phyloP scores from a whole-genome alignment of 305 asterid species.

The Fraxinus nigra region DNA sequence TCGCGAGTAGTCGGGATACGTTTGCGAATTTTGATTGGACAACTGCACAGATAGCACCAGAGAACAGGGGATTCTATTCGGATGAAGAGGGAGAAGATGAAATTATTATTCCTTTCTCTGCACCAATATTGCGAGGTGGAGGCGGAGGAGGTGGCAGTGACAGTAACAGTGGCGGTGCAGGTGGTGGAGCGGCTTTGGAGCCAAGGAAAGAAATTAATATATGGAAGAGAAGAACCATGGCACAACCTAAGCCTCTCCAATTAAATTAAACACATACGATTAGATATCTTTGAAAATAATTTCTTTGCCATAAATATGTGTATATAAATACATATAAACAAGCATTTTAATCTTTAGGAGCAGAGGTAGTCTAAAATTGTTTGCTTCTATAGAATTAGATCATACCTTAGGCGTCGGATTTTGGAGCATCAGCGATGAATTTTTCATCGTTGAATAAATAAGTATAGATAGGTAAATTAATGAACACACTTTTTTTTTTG shows the following conservation, averaged over 20 bases:
- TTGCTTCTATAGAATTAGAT: not conserved
- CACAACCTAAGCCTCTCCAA: conserved; percentile 49
- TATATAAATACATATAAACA: no score
- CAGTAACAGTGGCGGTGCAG: conserved; percentile 14
- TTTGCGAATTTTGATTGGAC: conserved; percentile 57
- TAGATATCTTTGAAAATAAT: not conserved
- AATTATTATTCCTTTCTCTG: conserved; percentile 49
- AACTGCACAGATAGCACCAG: conserved; percentile 43
- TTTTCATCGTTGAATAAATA: not conserved
- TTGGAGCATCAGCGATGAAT: not conserved
- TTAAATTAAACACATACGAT: conserved; percentile 18
- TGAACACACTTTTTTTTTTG: not conserved
- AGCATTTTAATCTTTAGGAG: not conserved
- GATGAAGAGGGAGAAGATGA: conserved; percentile 44
- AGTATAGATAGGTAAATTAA: not conserved
- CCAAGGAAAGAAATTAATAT: conserved; percentile 72
- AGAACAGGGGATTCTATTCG: conserved; percentile 28
- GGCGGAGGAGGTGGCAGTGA: conserved; percentile 23
- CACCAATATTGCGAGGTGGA: conserved; percentile 33
- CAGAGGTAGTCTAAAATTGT: not conserved
- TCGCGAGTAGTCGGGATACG: conserved; percentile 68
- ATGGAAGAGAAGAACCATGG: conserved; percentile 60
- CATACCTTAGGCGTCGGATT: not conserved
- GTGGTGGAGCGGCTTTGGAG: conserved; percentile 36
- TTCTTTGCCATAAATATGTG: not conserved